These are phyloP conservation scores for Cystobasidium pallidum DNA, from an alignment of 1,284 basidiomycete genomes.

Conservation along the genomic window DNA sequence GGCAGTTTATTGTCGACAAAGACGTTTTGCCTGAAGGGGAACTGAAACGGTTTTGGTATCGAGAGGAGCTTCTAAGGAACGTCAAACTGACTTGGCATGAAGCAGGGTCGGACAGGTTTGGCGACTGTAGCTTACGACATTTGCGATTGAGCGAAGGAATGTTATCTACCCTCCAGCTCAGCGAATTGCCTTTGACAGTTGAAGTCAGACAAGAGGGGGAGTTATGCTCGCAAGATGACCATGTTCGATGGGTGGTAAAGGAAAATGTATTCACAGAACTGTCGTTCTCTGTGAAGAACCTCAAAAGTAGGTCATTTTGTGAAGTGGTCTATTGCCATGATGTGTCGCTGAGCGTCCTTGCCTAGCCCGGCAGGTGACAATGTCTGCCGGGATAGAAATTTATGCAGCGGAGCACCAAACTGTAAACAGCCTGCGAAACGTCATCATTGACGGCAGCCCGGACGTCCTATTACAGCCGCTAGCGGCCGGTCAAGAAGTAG, in stretches of 20 bases:
- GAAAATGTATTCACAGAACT: constrained; percentile 8
- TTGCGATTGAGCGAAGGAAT: constrained; percentile 75
- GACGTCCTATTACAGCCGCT: constrained; percentile 39
- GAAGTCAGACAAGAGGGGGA: constrained; percentile 5
- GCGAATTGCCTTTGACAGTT: constrained; percentile 48
- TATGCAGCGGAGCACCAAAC: not conserved
- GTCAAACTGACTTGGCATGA: constrained; percentile 79
- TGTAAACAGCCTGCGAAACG: constrained; percentile 46
- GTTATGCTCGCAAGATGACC: constrained; percentile 64
- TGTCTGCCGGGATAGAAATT: not conserved
- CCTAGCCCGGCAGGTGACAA: not conserved
- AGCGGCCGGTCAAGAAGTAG: constrained; percentile 33
- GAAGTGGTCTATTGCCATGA: too few species aligned
- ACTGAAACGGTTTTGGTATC: constrained; percentile 88
- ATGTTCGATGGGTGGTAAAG: constrained; percentile 55
- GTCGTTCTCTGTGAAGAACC: not conserved
- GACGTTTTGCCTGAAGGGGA: constrained; percentile 67
- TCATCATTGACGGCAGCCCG: constrained; percentile 49
- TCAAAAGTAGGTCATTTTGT: constrained; percentile 50
- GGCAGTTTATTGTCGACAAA: constrained; percentile 90
- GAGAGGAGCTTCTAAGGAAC: constrained; percentile 75
- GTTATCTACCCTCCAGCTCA: constrained; percentile 69
- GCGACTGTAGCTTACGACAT: constrained; percentile 72
- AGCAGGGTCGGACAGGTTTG: constrained; percentile 74
- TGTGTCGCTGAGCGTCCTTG: not conserved